These are phyloP conservation scores for Nidula microcarpa DNA, from an alignment of 768 basidiomycete genomes.

Conservation along the genomic window DNA sequence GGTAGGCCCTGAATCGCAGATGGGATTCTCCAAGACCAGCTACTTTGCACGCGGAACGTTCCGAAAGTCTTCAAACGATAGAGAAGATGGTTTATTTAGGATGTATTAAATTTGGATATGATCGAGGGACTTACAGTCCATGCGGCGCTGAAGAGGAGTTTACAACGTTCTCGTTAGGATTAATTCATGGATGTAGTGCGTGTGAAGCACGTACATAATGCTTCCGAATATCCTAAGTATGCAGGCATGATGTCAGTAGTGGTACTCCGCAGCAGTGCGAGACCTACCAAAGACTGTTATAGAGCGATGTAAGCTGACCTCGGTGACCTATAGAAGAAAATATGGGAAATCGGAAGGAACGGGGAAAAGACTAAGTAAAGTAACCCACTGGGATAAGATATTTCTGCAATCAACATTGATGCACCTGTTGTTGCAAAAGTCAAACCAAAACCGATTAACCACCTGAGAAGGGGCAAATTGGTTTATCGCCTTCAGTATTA, in stretches of 20 bases:
- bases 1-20: constrained; percentile 25
- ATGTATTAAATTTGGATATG: not conserved
- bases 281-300: constrained; percentile 16
- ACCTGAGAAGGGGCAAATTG: constrained; percentile 6
- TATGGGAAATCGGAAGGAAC: not conserved
- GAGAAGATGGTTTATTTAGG: not conserved
- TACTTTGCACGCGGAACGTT: constrained; percentile 20
- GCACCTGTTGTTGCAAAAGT: constrained; percentile 14
- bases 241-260: not conserved
- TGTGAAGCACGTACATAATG: not conserved
- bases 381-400: constrained; percentile 14
- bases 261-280: not conserved
- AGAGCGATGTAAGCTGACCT: constrained; percentile 14
- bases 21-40: constrained; percentile 28
- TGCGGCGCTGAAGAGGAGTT: not conserved
- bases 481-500: not conserved
- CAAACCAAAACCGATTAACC: constrained; percentile 15
- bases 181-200: not conserved
- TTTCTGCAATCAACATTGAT: constrained; percentile 16
- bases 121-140: not conserved
- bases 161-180: not conserved
- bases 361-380: not conserved
- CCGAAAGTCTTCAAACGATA: constrained; percentile 13
- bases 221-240: not conserved
- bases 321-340: constrained; percentile 6